Evolutionary conservation across 306 rosid genomes (phyloP).

Genomic region (Casuarina cunninghamiana): DNA sequence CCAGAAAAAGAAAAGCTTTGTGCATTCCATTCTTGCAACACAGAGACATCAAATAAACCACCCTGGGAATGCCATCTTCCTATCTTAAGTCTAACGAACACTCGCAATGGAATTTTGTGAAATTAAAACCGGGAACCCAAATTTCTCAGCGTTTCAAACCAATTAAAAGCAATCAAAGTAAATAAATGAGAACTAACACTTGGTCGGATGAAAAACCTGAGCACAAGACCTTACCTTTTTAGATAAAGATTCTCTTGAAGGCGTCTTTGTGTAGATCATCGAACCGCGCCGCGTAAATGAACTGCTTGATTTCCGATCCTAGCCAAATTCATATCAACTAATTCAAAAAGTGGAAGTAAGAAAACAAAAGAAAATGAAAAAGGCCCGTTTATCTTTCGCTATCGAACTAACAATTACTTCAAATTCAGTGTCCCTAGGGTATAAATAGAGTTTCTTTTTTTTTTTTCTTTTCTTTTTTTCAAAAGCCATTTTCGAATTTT

Average conservation of each 20-base stretch:
- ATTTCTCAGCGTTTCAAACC: neutral
- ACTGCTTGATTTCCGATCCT: slow-evolving; percentile 85
- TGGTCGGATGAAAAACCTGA: neutral
- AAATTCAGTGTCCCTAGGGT: neutral
- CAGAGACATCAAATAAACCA: neutral
- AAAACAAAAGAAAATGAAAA: neutral
- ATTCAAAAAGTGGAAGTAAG: neutral
- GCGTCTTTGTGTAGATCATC: slow-evolving; percentile 86
- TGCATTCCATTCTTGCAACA: neutral
- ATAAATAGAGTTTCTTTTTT: neutral
- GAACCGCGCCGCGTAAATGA: slow-evolving; percentile 91
- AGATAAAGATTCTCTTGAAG: slow-evolving; percentile 69
- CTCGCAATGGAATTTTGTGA: neutral
- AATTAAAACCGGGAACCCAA: neutral
- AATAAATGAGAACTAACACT: neutral
- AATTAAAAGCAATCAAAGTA: neutral
- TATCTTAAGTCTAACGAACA: neutral
- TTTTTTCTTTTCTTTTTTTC: neutral
- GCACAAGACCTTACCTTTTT: slow-evolving; percentile 51
- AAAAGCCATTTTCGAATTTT: too few species aligned
- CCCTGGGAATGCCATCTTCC: neutral
- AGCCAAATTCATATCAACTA: slow-evolving; percentile 24
- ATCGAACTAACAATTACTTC: neutral
- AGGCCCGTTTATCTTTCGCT: neutral
- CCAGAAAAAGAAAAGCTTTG: neutral